These are phyloP conservation scores for Pulicaria dysenterica DNA, from an alignment of 129 eudicot species.

Conservation along the genomic window DNA sequence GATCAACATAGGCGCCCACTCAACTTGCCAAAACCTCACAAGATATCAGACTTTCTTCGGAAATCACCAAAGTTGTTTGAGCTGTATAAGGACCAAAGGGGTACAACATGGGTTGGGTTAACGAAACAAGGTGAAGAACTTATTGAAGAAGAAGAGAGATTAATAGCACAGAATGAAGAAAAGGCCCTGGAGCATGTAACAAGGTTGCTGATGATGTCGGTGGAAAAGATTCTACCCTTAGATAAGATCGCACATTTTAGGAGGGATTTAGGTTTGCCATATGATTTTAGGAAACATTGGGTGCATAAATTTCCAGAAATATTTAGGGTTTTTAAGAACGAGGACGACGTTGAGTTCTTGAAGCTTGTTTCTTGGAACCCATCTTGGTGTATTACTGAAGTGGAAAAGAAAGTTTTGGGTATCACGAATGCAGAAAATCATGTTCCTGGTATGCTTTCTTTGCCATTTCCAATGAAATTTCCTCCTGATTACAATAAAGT, in stretches of 20 bases:
- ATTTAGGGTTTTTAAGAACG: conserved; percentile 60
- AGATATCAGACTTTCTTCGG: conserved; percentile 65
- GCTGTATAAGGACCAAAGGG: conserved; percentile 67
- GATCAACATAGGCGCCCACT: conserved; percentile 70
- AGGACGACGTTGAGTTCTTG: conserved; percentile 76
- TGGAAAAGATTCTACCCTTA: conserved; percentile 51
- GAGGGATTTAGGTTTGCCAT: conserved; percentile 84
- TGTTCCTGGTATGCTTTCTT: conserved; percentile 70
- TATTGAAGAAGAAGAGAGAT: conserved; percentile 66
- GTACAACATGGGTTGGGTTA: conserved; percentile 79
- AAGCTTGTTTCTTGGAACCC: conserved; percentile 91
- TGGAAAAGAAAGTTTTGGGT: conserved; percentile 64
- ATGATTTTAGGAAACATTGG: conserved; percentile 74
- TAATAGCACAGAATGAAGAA: conserved; percentile 48
- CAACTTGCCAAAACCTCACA: conserved; percentile 88
- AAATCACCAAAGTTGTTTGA: conserved; percentile 86
- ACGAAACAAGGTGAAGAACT: conserved; percentile 67
- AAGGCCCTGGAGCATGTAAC: conserved; percentile 71
- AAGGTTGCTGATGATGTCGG: conserved; percentile 84
- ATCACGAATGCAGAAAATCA: conserved; percentile 36
- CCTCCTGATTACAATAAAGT: conserved; percentile 69
- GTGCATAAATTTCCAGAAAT: conserved; percentile 41
- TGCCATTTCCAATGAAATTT: conserved; percentile 76
- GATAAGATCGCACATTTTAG: conserved; percentile 78
- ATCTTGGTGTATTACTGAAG: conserved; percentile 68